Evolutionary conservation across 305 asterid species (phyloP).

Genomic region (Fraxinus velutina): DNA sequence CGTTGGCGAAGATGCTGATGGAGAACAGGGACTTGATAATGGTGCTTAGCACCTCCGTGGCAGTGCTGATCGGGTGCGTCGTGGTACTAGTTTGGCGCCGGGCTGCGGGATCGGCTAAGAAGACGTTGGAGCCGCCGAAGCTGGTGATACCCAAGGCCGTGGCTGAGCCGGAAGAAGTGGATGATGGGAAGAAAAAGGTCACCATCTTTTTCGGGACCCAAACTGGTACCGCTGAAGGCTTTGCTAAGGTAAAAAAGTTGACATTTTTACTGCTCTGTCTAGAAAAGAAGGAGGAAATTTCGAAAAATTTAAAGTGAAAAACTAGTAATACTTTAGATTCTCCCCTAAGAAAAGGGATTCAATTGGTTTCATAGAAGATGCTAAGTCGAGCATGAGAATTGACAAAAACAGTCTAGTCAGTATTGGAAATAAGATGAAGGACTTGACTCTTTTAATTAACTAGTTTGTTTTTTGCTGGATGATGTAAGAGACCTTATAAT

Average conservation of each 20-base stretch:
- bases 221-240: slow-evolving; percentile 98
- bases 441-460: background rate
- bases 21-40: slow-evolving; percentile 17
- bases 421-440: slow-evolving; percentile 4
- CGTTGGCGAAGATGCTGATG: slow-evolving; percentile 8
- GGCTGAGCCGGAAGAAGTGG: slow-evolving; percentile 61
- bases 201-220: slow-evolving; percentile 89
- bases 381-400: slow-evolving; percentile 19
- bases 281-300: background rate
- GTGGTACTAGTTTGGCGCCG: slow-evolving; percentile 35
- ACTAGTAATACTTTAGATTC: background rate
- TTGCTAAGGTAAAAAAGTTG: slow-evolving; percentile 66
- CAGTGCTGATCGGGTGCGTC: slow-evolving; percentile 13
- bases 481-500: background rate
- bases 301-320: background rate
- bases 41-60: slow-evolving; percentile 19
- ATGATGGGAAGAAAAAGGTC: slow-evolving; percentile 75
- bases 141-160: slow-evolving; percentile 40
- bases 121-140: slow-evolving; percentile 46
- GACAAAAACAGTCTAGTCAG: slow-evolving; percentile 8
- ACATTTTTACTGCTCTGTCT: slow-evolving; percentile 1
- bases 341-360: slow-evolving; percentile 13
- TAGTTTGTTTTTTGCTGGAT: background rate
- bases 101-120: slow-evolving; percentile 36
- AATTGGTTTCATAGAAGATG: slow-evolving; percentile 15